Percentiles rank a stretch among this genome's conserved stretches.
Evolutionary conservation across 2,329 filamentous ascomycete species (phyloP).

Genomic region (Talaromyces sp.): DNA sequence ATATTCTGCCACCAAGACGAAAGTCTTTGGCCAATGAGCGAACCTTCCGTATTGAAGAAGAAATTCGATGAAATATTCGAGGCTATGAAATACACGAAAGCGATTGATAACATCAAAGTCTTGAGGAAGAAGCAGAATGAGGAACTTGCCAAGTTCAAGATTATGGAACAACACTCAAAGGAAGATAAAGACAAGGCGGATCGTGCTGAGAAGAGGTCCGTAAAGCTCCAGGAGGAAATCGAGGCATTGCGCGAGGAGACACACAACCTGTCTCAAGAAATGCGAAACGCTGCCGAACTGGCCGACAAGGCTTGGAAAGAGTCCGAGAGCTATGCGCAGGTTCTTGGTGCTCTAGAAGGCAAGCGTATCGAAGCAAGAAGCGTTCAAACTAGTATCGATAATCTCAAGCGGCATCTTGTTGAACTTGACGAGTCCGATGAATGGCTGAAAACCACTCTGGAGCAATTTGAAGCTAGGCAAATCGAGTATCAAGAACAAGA

Average conservation of each 20-base stretch:
- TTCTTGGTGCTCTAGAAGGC: slow-evolving; percentile 68
- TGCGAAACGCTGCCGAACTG: slow-evolving; percentile 40
- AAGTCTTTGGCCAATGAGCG: slow-evolving; percentile 92
- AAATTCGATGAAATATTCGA: slow-evolving; percentile 98
- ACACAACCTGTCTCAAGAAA: slow-evolving; percentile 48
- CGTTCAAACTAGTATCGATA: slow-evolving; percentile 63
- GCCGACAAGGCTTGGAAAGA: slow-evolving; percentile 64
- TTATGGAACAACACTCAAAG: slow-evolving; percentile 71
- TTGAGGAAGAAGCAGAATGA: slow-evolving; percentile 77
- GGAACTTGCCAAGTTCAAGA: slow-evolving; percentile 65
- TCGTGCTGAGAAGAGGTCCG: slow-evolving; percentile 59
- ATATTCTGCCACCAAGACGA: slow-evolving; percentile 99
- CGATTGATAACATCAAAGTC: slow-evolving; percentile 88
- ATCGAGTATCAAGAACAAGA: slow-evolving; percentile 58
- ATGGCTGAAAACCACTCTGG: slow-evolving; percentile 63
- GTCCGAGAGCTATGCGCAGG: slow-evolving; percentile 65
- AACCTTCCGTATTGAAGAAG: slow-evolving; percentile 79
- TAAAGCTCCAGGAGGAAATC: slow-evolving; percentile 58
- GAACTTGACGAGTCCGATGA: slow-evolving; percentile 74
- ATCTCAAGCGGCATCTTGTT: slow-evolving; percentile 65
- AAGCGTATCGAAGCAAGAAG: slow-evolving; percentile 70
- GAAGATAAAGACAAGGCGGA: slow-evolving; percentile 79
- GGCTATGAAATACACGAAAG: slow-evolving; percentile 92
- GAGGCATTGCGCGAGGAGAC: slow-evolving; percentile 56
- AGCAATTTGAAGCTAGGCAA: slow-evolving; percentile 73